Percentiles rank a stretch among this genome's conserved stretches.
phyloP scores from a whole-genome alignment of 306 rosid species.

The Lathyrus oleraceus region DNA sequence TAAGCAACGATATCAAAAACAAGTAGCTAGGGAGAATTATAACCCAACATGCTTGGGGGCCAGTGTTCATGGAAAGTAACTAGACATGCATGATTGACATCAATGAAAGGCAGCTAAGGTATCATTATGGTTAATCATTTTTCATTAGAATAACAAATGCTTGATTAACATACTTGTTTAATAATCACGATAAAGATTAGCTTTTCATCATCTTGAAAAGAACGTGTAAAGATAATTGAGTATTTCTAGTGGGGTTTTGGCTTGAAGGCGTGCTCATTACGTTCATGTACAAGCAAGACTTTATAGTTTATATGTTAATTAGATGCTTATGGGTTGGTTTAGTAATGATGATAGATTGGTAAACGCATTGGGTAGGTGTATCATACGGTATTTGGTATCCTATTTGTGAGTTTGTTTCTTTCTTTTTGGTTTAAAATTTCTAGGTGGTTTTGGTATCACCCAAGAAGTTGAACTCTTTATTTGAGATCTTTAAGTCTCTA shows the following conservation, averaged over 20 bases:
- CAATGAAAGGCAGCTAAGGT: conserved; percentile 41
- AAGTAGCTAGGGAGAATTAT: conserved; percentile 46
- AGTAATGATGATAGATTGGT: neutral
- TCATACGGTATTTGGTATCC: no score
- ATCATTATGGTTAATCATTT: conserved; percentile 44
- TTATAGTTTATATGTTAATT: neutral
- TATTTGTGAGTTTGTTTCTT: no score
- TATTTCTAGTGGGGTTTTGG: conserved; percentile 40
- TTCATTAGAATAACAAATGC: conserved; percentile 46
- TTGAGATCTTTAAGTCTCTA: no score
- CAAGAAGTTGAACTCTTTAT: no score
- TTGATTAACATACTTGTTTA: conserved; percentile 44
- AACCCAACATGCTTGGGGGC: conserved; percentile 60
- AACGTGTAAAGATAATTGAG: conserved; percentile 41
- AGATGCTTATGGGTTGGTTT: neutral
- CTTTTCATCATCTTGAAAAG: conserved; percentile 42
- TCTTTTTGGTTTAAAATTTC: no score
- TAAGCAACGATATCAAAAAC: conserved; percentile 42
- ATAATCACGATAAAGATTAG: conserved; percentile 38
- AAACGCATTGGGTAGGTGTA: neutral
- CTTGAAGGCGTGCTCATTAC: conserved; percentile 51
- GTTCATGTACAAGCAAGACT: conserved; percentile 51
- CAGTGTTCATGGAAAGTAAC: conserved; percentile 55
- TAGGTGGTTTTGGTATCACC: no score
- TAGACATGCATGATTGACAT: conserved; percentile 71